These are phyloP conservation scores for Eucalyptus polyanthemos DNA, from an alignment of 345 rosid genomes.

Conservation along the genomic window DNA sequence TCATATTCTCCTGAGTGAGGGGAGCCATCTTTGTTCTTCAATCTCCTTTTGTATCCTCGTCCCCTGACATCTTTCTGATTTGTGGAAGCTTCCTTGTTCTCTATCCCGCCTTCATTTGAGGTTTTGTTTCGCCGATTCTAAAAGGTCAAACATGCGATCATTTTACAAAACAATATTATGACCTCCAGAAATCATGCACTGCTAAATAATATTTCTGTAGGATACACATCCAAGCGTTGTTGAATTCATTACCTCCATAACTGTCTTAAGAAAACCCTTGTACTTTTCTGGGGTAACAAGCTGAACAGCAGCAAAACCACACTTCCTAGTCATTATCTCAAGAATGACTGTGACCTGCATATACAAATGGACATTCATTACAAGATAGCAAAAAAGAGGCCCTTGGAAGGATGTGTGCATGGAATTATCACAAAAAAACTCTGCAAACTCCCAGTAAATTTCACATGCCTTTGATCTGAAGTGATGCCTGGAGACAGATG, in stretches of 20 bases:
- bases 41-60: not conserved
- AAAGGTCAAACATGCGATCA: not conserved
- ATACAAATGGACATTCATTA: not conserved
- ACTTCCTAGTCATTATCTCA: constrained; percentile 79
- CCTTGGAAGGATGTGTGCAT: not conserved
- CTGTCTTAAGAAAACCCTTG: constrained; percentile 56
- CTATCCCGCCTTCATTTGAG: constrained; percentile 23
- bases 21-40: not conserved
- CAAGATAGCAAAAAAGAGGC: not conserved
- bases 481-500: constrained; percentile 80
- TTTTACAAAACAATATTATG: not conserved
- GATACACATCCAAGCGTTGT: not conserved
- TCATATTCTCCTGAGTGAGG: not conserved
- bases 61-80: not conserved
- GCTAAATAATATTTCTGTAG: not conserved
- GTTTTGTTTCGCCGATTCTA: constrained; percentile 65
- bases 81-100: not conserved
- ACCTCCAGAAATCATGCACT: not conserved
- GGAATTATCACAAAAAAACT: not conserved
- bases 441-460: not conserved
- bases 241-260: constrained; percentile 44
- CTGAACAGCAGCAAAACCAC: constrained; percentile 65
- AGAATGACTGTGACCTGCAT: constrained; percentile 69
- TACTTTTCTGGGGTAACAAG: constrained; percentile 60
- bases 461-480: constrained; percentile 63